Evolutionary conservation across 1,284 basidiomycete genomes (phyloP), one percentile per base, ranked within the genome.

Genomic region (Puccinia horiana): DNA sequence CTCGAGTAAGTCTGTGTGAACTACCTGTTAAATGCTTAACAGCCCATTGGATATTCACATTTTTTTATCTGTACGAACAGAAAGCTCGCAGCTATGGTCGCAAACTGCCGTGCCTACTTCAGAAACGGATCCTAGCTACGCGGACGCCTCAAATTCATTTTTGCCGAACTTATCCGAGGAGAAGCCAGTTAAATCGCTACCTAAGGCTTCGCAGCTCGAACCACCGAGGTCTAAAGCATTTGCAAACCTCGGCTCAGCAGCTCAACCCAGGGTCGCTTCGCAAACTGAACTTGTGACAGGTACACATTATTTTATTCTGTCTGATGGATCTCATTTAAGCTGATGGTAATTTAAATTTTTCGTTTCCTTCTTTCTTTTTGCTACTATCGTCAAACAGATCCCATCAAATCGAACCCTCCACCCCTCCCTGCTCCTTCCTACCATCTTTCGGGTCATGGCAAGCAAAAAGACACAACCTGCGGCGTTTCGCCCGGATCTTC

Each of bases 111-210:
- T 29, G 32, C 47, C 52, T 49, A 35, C 32, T 8, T 35, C 18
- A 12, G 35, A 73, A n/a, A 52, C 23, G 47, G 29, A 35, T 11
- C 70, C 18, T 29, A 23, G 12, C 20, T 54, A 35, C 42, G 20
- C 18, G 29, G 26, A 54, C 2, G 26, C 26, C 29, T 44, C 70
- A 44, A 18, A 49, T 9, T 29, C 26, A 2, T n/a, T 49, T 2
- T 35, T 47, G 20, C 54, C 70, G 9, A 52, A 23, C 37, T 20
- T 54, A 20, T 49, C 70, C 8, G 47, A 18, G 54, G 26, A 73
- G 20, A 52, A 73, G 49, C 32, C 35, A 9, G 54, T 67, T 20
- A 70, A 70, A 79, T 40, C 67, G 23, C 42, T 23, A 65, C 58
- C 74, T 16, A 47, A 65, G 5, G 23, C 67, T 40, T 42, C 56